Evolutionary conservation across 176 grass and related monocot genomes (phyloP), one percentile per base, ranked within the genome.

Genomic region (Eragrostis nindensis): DNA sequence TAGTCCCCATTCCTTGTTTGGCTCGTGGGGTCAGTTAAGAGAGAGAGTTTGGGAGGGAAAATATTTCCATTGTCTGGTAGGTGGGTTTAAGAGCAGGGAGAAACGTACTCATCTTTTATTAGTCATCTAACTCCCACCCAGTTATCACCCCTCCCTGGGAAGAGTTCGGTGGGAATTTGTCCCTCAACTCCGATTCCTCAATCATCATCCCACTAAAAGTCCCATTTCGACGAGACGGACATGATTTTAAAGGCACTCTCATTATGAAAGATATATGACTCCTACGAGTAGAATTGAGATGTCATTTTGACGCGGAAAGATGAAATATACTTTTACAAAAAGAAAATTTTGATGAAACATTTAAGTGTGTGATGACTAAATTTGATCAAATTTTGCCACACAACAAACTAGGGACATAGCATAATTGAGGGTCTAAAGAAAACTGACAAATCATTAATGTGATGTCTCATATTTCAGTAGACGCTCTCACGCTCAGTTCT

Each of bases 261-360:
- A 43, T 62, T 69, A 19, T 14, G 61, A 26, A 60, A 47, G 44
- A 77, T 39, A 62, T 68, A 40, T 42, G 39, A 68, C 5, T 39
- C 5, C 29, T 29, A 27, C 46, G 6, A 53, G 45, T n/a, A 50
- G 19, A 67, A 52, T 67, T 5, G 3, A 41, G 8, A 25, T 46
- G 38, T 54, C 59, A 57, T 56, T 79, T 71, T 73, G 41, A 74
- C 21, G 8, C 41, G 72, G 18, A 46, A 59, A 59, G n/a, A 11
- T 59, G 9, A 3, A 25, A 3, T 11, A 59, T 59, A 12, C 55
- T 59, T 59, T n/a, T 59, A n/a, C 53, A 53, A 62, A 85, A 44
- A 26, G 50, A 15, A 29, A 16, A 29, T n/a, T 29, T 71, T 29
- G 7, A 59, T 39, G 7, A 38, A 48, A 84, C 25, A 19, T n/a